phyloP scores from a whole-genome alignment of 192 early-diverging fungal species.

The Pilaira anomala region DNA sequence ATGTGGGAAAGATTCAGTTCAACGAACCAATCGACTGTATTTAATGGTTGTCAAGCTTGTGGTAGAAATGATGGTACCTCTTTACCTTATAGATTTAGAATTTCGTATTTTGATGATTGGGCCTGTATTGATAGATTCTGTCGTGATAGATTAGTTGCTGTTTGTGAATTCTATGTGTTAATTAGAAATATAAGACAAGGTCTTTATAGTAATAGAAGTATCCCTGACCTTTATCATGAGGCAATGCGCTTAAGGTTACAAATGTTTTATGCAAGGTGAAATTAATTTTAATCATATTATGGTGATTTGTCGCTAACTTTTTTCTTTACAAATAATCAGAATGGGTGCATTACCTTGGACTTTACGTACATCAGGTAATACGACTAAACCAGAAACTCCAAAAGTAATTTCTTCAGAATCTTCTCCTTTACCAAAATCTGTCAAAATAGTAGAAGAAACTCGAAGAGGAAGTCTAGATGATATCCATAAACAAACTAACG shows the following conservation, averaged over 20 bases:
- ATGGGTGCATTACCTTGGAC: constrained; percentile 32
- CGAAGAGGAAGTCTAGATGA: constrained; percentile 14
- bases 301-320: no score
- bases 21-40: constrained; percentile 32
- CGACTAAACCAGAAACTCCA: no score
- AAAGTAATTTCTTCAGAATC: constrained; percentile 11
- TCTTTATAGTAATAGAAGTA: constrained; percentile 67
- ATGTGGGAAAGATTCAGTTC: constrained; percentile 53
- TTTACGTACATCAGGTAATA: constrained; percentile 9
- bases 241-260: constrained; percentile 82
- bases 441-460: constrained; percentile 1
- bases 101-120: constrained; percentile 72
- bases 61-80: constrained; percentile 42
- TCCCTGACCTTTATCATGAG: constrained; percentile 84
- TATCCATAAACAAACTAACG: background rate
- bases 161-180: constrained; percentile 94
- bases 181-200: constrained; percentile 87
- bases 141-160: constrained; percentile 88
- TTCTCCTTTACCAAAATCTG: constrained; percentile 13
- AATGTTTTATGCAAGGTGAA: constrained; percentile 80
- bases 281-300: constrained; percentile 1
- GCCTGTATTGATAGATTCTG: constrained; percentile 78
- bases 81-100: constrained; percentile 64
- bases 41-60: constrained; percentile 53
- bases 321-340: constrained; percentile 14